Conservation (phyloP, 2,329 filamentous ascomycete species). For the Parasarocladium wereldwijsianum region DNA sequence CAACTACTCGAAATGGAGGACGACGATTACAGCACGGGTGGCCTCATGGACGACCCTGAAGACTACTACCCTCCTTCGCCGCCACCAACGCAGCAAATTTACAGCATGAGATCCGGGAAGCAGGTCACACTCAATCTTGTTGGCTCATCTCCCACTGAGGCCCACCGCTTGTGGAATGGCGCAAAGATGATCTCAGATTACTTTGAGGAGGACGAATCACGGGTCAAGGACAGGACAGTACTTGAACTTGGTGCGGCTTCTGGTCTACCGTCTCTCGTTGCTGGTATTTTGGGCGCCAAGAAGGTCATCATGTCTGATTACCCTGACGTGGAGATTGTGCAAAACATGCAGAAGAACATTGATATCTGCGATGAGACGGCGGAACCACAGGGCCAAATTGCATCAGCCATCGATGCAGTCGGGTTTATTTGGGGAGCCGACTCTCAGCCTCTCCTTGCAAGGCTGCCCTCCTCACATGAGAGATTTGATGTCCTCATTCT, state of each 20-base stretch:
- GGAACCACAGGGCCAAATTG: constrained; percentile 14
- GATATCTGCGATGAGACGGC: constrained; percentile 30
- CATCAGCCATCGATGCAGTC: constrained; percentile 34
- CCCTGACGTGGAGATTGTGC: constrained; percentile 69
- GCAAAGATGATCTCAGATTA: constrained; percentile 64
- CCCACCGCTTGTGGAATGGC: constrained; percentile 85
- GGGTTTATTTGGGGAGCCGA: constrained; percentile 78
- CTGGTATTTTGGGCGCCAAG: constrained; percentile 55
- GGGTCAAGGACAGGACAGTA: constrained; percentile 55
- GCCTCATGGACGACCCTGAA: constrained; percentile 67
- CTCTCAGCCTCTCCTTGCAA: constrained; percentile 38
- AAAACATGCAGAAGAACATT: constrained; percentile 67
- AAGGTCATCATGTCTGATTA: constrained; percentile 76
- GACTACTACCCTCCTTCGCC: constrained; percentile 70
- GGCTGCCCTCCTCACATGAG: constrained; percentile 29
- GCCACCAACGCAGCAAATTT: constrained; percentile 56
- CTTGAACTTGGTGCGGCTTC: constrained; percentile 84
- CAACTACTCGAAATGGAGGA: no score
- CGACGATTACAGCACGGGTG: constrained; percentile 22
- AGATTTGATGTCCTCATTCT: constrained; percentile 71
- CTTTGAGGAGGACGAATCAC: constrained; percentile 53
- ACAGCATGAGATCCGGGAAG: constrained; percentile 53
- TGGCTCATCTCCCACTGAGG: constrained; percentile 78
- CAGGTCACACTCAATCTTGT: constrained; percentile 62
- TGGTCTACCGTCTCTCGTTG: constrained; percentile 68